Conservation (phyloP, 1,139 yeast genomes). For the Torulaspora globosa region DNA sequence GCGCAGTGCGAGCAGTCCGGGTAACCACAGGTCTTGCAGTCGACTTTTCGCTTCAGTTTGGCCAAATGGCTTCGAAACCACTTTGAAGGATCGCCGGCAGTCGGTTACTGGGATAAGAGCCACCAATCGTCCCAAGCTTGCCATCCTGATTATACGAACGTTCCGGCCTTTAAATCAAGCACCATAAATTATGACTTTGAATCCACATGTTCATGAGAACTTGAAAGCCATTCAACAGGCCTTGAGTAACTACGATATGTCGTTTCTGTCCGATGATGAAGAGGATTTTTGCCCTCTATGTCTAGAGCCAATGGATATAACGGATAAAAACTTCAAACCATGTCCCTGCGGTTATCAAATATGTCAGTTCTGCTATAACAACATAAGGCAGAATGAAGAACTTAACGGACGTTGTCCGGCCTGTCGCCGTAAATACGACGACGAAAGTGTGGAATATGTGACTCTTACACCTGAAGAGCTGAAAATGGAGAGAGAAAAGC, state of each 20-base stretch:
- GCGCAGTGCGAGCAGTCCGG: neutral
- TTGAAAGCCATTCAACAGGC: conserved; percentile 32
- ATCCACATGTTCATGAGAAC: conserved; percentile 31
- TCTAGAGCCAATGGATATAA: conserved; percentile 94
- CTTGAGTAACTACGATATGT: conserved; percentile 34
- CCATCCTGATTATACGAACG: neutral
- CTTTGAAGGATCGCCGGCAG: no score
- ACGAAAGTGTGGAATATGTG: conserved; percentile 85
- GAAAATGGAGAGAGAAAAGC: conserved; percentile 71
- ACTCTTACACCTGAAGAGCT: conserved; percentile 81
- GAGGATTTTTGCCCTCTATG: conserved; percentile 69
- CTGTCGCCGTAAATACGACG: conserved; percentile 90
- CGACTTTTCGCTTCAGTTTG: neutral
- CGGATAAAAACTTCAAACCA: conserved; percentile 94
- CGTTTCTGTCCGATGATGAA: conserved; percentile 37
- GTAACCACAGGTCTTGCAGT: neutral
- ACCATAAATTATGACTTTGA: conserved; percentile 20
- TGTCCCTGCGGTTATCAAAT: conserved; percentile 99
- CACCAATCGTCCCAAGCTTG: neutral
- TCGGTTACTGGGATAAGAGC: neutral
- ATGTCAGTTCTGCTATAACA: conserved; percentile 97
- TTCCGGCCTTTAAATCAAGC: neutral
- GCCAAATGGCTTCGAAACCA: neutral
- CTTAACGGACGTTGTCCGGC: conserved; percentile 97
- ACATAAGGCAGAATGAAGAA: conserved; percentile 92